Percentiles rank a stretch among this genome's conserved stretches.
Conservation (phyloP, 202 grass and related monocot species). For the Hordeum pubiflorum region DNA sequence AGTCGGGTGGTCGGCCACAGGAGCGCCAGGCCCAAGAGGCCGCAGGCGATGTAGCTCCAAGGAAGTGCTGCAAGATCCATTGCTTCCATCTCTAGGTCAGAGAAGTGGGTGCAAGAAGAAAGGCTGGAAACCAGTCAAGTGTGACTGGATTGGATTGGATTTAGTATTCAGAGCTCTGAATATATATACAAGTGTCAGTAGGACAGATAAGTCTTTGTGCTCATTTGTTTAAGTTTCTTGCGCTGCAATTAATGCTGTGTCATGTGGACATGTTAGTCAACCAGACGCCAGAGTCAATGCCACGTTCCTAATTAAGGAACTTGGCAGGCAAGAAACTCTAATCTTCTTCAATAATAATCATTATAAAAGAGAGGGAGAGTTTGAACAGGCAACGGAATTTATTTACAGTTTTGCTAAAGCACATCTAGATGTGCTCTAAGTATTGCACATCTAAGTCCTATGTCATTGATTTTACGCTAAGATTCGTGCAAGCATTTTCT, state of each 20-base stretch:
- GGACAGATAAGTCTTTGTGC: neutral
- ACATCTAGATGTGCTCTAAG: no score
- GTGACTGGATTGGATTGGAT: neutral
- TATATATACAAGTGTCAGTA: neutral
- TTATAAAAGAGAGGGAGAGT: neutral
- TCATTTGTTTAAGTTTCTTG: neutral
- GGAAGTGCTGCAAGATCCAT: neutral
- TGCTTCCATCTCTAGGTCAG: neutral
- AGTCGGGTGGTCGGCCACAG: neutral
- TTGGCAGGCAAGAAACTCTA: neutral
- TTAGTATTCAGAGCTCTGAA: neutral
- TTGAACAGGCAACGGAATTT: neutral
- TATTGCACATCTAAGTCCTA: no score
- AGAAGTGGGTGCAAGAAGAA: neutral
- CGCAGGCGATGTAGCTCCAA: neutral
- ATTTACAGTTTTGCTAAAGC: no score
- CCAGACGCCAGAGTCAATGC: neutral
- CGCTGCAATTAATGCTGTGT: neutral
- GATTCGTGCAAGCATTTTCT: no score
- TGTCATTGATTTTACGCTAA: no score
- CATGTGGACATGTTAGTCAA: neutral
- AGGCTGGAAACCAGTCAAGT: neutral
- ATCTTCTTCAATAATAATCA: neutral
- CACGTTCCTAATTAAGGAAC: neutral
- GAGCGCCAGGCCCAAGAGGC: neutral